These are phyloP conservation scores for Thalassiosira mediterranea DNA, from an alignment of 352 stramenopile species.

Conservation along the genomic window DNA sequence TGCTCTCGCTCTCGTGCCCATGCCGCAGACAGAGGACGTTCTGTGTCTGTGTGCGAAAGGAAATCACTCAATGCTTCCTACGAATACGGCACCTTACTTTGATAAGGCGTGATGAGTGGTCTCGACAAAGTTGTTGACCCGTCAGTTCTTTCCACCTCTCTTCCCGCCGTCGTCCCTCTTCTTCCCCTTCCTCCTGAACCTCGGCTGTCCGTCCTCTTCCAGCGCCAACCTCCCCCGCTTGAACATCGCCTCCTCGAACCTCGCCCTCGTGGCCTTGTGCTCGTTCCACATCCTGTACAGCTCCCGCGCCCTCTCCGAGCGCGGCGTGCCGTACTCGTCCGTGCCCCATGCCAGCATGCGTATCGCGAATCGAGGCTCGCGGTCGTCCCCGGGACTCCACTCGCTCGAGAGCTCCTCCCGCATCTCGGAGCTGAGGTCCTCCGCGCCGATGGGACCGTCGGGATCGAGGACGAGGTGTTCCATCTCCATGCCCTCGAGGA, in stretches of 20 bases:
- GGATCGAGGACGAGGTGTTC: slow-evolving; percentile 76
- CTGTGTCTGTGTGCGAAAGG: too few relatives aligned
- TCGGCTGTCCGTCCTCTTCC: slow-evolving; percentile 22
- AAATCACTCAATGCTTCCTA: too few relatives aligned
- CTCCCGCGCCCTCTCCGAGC: slow-evolving; percentile 49
- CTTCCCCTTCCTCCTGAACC: neutral
- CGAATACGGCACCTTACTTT: too few relatives aligned
- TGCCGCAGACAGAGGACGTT: too few relatives aligned
- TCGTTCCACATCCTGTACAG: slow-evolving; percentile 76
- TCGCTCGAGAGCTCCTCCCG: slow-evolving; percentile 38
- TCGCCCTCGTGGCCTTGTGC: slow-evolving; percentile 71
- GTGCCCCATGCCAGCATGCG: slow-evolving; percentile 64
- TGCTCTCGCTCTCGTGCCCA: too few relatives aligned
- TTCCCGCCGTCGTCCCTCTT: too few relatives aligned
- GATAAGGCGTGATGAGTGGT: too few relatives aligned
- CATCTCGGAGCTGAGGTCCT: slow-evolving; percentile 53
- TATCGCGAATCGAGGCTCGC: slow-evolving; percentile 59
- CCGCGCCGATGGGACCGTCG: slow-evolving; percentile 61
- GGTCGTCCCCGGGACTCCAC: slow-evolving; percentile 8
- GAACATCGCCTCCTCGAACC: slow-evolving; percentile 79
- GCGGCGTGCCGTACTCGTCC: slow-evolving; percentile 60
- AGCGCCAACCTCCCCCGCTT: slow-evolving; percentile 59
- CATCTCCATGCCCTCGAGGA: slow-evolving; percentile 74
- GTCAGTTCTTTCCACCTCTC: too few relatives aligned
- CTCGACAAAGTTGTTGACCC: too few relatives aligned